Evolutionary conservation across 106 monocot genomes (phyloP).

Genomic region (Platanthera zijinensis): DNA sequence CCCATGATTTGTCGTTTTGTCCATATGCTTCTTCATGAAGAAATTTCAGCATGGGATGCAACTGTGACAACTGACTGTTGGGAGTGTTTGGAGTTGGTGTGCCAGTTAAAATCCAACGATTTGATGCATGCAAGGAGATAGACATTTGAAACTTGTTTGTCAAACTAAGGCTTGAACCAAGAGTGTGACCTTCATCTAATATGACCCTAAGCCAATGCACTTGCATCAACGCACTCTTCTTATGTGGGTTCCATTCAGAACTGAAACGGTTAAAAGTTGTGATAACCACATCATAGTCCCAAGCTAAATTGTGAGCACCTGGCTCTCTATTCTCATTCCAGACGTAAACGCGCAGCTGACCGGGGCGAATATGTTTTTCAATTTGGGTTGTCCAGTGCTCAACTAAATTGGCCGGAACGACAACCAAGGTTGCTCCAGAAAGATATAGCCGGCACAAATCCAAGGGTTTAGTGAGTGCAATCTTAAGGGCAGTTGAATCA

Average conservation of each 20-base stretch:
- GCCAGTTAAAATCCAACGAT: conserved; percentile 96
- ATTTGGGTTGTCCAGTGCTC: conserved; percentile 97
- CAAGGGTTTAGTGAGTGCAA: conserved; percentile 74
- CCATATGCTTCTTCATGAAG: conserved; percentile 93
- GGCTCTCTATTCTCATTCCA: conserved; percentile 69
- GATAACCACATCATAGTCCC: conserved; percentile 97
- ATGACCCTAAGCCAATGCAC: conserved; percentile 91
- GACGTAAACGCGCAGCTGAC: conserved; percentile 55
- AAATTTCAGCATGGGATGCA: conserved; percentile 97
- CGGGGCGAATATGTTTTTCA: conserved; percentile 56
- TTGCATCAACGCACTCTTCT: conserved; percentile 76
- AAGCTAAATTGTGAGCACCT: conserved; percentile 72
- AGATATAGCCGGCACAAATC: conserved; percentile 62
- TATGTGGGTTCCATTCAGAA: conserved; percentile 74
- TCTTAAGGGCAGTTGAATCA: conserved; percentile 67
- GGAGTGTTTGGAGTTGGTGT: conserved; percentile 97
- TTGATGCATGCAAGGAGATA: conserved; percentile 64
- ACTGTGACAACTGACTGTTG: conserved; percentile 76
- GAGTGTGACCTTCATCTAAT: conserved; percentile 96
- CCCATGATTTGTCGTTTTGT: conserved; percentile 67
- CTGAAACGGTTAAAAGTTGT: conserved; percentile 90
- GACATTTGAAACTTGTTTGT: conserved; percentile 98
- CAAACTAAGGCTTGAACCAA: conserved; percentile 81
- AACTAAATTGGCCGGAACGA: conserved; percentile 89
- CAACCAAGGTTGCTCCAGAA: conserved; percentile 77